phyloP scores from a whole-genome alignment of 2,329 filamentous ascomycete genomes.

The Colletotrichum somersetense region DNA sequence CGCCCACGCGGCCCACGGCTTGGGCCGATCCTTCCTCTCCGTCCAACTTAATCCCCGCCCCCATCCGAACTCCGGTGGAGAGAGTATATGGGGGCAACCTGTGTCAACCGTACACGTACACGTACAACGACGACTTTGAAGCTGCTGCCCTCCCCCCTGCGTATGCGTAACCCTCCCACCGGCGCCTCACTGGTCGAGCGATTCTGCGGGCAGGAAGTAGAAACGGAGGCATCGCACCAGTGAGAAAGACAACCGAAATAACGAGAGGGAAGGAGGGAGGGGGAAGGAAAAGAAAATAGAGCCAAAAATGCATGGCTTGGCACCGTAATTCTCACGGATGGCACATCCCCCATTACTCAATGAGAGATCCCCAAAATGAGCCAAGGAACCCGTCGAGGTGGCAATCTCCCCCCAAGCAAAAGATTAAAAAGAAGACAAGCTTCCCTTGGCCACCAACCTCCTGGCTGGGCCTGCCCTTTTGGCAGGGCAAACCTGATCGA shows the following conservation, averaged over 20 bases:
- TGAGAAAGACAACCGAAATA: neutral
- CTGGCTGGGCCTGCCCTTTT: neutral
- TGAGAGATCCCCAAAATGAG: neutral
- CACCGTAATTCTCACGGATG: neutral
- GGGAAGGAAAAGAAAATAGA: neutral
- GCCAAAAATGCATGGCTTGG: neutral
- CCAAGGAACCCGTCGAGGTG: conserved; percentile 7
- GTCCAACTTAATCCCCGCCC: conserved; percentile 8
- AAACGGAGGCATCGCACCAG: neutral
- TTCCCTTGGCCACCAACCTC: neutral
- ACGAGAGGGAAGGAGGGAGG: too few species aligned
- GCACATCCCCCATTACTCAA: neutral
- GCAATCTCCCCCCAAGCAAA: neutral
- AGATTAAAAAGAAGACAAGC: neutral
- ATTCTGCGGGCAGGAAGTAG: neutral
- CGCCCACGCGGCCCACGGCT: neutral
- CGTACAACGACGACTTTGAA: neutral
- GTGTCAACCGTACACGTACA: neutral
- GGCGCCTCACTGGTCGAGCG: neutral
- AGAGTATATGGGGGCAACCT: neutral
- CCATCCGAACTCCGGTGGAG: conserved; percentile 22
- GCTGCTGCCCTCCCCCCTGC: neutral
- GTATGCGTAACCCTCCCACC: neutral
- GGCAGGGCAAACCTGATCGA: neutral
- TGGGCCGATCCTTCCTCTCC: neutral